A percentile compares a stretch with the other conserved stretches of the same genome.
These are phyloP conservation scores for Aspergillus tubingensis DNA, from an alignment of 2,329 filamentous ascomycete species.

Conservation along the genomic window DNA sequence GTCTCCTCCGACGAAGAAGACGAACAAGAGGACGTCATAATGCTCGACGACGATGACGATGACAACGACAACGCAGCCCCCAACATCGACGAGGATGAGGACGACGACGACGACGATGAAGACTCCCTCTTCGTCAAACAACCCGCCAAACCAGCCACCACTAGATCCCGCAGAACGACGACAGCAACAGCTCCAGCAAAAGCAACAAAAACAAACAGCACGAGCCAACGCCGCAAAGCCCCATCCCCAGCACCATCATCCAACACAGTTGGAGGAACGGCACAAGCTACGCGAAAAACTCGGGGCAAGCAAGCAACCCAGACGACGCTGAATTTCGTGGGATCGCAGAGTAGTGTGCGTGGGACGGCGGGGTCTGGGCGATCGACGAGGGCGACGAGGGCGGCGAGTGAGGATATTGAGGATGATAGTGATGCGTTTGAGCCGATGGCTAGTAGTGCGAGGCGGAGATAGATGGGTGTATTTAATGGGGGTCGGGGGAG, in stretches of 20 bases:
- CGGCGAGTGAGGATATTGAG: slow-evolving; percentile 44
- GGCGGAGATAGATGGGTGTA: slow-evolving; percentile 19
- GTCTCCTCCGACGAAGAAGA: slow-evolving; percentile 43
- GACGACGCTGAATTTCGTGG: slow-evolving; percentile 45
- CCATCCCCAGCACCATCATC: slow-evolving; percentile 39
- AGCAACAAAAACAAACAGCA: slow-evolving; percentile 25
- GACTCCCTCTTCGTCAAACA: slow-evolving; percentile 45
- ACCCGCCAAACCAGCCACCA: slow-evolving; percentile 17
- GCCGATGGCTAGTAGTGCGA: slow-evolving; percentile 32
- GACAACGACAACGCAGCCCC: slow-evolving; percentile 31
- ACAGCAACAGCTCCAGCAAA: no score
- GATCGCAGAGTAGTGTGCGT: slow-evolving; percentile 38
- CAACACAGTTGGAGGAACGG: slow-evolving; percentile 26
- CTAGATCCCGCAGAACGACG: slow-evolving; percentile 30
- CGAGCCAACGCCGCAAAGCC: slow-evolving; percentile 28
- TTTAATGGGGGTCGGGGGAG: no score
- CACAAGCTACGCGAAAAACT: slow-evolving; percentile 27
- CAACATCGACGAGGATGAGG: slow-evolving; percentile 32
- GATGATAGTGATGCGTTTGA: slow-evolving; percentile 52
- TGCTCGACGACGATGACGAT: slow-evolving; percentile 40
- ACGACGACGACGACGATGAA: slow-evolving; percentile 27
- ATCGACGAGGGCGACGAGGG: slow-evolving; percentile 36
- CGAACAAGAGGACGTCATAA: slow-evolving; percentile 44
- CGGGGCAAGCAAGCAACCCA: slow-evolving; percentile 36
- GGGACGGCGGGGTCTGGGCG: slow-evolving; percentile 28